A percentile compares a stretch with the other conserved stretches of the same genome.
Conservation (phyloP, 768 basidiomycete species). For the Leccinellum rugosiceps region DNA sequence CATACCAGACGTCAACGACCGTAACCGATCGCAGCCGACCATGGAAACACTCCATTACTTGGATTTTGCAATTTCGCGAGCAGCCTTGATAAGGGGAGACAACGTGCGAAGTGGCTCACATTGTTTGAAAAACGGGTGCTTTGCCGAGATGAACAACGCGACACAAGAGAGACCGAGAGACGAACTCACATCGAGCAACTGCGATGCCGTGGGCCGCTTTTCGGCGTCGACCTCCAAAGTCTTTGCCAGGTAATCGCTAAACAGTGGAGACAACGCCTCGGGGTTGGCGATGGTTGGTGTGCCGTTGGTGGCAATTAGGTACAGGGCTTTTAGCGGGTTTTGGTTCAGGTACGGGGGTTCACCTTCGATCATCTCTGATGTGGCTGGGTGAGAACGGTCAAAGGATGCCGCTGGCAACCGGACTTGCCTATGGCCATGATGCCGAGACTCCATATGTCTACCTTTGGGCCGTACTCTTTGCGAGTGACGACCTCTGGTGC, state of each 20-base stretch:
- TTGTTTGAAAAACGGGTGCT: constrained; percentile 88
- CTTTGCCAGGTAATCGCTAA: constrained; percentile 86
- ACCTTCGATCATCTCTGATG: constrained; percentile 93
- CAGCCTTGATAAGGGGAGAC: constrained; percentile 89
- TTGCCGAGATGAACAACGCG: constrained; percentile 8
- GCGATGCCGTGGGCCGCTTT: constrained; percentile 83
- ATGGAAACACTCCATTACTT: constrained; percentile 25
- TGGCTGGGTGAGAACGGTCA: constrained; percentile 5
- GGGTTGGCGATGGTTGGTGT: constrained; percentile 96
- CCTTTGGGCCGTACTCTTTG: constrained; percentile 97
- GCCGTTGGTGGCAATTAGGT: constrained; percentile 97
- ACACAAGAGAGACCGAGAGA: neutral
- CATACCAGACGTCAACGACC: neutral
- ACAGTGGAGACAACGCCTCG: constrained; percentile 66
- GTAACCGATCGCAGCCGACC: neutral
- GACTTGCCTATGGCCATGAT: constrained; percentile 91
- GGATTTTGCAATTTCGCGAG: constrained; percentile 77
- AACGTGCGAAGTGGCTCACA: constrained; percentile 85
- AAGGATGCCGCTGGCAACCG: neutral
- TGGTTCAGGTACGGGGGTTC: constrained; percentile 96
- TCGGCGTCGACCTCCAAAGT: constrained; percentile 94
- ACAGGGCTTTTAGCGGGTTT: constrained; percentile 94
- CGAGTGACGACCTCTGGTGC: constrained; percentile 97
- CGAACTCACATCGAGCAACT: constrained; percentile 65
- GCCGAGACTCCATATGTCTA: constrained; percentile 96